Evolutionary conservation across 2,329 filamentous ascomycete genomes (phyloP).

Genomic region (Aureobasidium sp.): DNA sequence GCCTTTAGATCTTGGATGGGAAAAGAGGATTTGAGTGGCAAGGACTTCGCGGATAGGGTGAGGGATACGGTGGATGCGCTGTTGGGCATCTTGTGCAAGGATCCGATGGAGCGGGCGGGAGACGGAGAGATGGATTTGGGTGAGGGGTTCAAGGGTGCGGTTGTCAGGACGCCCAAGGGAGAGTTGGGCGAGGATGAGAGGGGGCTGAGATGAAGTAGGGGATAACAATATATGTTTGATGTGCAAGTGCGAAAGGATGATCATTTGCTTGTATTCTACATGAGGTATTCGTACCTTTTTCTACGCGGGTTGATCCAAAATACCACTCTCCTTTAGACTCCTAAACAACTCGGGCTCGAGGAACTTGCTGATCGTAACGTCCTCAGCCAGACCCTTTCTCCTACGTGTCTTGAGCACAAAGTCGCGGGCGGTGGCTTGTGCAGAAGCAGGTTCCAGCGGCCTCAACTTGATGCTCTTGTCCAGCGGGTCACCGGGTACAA

Average conservation of each 20-base stretch:
- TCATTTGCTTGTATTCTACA: not conserved
- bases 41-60: conserved; percentile 31
- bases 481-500: conserved; percentile 90
- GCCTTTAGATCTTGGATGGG: conserved; percentile 36
- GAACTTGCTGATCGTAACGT: conserved; percentile 93
- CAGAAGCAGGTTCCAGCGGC: conserved; percentile 77
- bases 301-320: conserved; percentile 52
- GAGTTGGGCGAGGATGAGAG: not conserved
- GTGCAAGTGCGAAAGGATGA: not conserved
- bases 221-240: not conserved
- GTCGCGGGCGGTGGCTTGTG: conserved; percentile 84
- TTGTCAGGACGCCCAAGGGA: not conserved
- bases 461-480: conserved; percentile 76
- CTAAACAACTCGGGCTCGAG: conserved; percentile 89
- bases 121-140: not conserved
- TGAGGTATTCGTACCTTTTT: not conserved
- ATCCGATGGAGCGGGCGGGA: conserved; percentile 28
- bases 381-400: conserved; percentile 88
- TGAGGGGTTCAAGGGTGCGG: not conserved
- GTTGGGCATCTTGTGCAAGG: conserved; percentile 37
- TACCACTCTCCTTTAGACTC: conserved; percentile 77
- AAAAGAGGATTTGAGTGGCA: conserved; percentile 27
- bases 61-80: conserved; percentile 40
- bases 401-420: conserved; percentile 94
- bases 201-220: not conserved